Evolutionary conservation across 2,329 filamentous ascomycete genomes (phyloP), one percentile per base, ranked within the genome.

Genomic region (Cladosporium sp.): DNA sequence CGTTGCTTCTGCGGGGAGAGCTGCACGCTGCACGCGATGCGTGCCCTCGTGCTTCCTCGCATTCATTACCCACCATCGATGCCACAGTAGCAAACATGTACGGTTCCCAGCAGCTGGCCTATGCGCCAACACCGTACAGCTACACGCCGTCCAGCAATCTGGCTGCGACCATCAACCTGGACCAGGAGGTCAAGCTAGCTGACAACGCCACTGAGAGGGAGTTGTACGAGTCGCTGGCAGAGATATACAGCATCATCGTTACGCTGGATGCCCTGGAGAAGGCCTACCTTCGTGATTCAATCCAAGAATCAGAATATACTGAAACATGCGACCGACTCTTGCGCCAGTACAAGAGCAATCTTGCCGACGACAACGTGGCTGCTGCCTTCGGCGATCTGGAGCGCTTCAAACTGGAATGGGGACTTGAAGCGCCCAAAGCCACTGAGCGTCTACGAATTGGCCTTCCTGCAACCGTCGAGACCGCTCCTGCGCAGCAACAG

Each of bases 171-270:
- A 95, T 96, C 71, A 96, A 91, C 67, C 83, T 95, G 43, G 92
- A 96, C 32, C 62, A 95, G 87, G 93, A 97, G 78, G 90, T 96
- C 62, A 95, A 95, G 72, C 81, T 98, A 55, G 84, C 89, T 46
- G 85, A 88, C 37, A 95, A 86, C 18, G 84, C 87, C 61, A 86
- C 88, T 38, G 92, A 97, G 73, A 85, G 92, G 56, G 91, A 98
- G 67, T 78, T 97, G 1, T 89, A 96, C 69, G 93, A 97, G 66
- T 97, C 93, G 1, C 82, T 98, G 11, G 93, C 92, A 52, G 93
- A 98, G 72, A 85, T 98, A 19, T 98, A 97, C 72, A 95, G 91
- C 73, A 97, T 98, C 60, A 92, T 98, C 35, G 82, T 96, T 56
- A 97, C 93, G 0, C 77, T 98, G 3, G 93, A 98, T 67, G 90